Evolutionary conservation across 2,329 filamentous ascomycete genomes (phyloP).

Genomic region (Xylaria polymorpha): DNA sequence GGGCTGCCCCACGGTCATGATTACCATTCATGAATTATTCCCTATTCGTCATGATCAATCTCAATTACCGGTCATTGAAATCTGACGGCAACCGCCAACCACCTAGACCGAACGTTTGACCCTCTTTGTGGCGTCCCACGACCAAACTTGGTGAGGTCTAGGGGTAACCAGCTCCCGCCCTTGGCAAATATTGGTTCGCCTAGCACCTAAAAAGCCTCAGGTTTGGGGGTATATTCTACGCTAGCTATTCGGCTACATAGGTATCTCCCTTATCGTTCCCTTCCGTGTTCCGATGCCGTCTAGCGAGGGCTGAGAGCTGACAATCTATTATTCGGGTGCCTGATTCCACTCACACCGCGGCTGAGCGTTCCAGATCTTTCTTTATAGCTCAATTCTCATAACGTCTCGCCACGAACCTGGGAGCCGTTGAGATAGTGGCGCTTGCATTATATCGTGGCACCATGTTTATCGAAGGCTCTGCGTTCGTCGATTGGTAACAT

Average conservation of each 20-base stretch:
- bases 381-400: constrained; percentile 1
- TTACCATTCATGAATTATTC: constrained; percentile 9
- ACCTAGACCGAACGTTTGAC: constrained; percentile 17
- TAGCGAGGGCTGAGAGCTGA: constrained; percentile 23
- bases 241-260: not conserved
- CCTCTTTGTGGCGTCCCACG: constrained; percentile 24
- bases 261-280: constrained; percentile 9
- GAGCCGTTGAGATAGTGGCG: constrained; percentile 31
- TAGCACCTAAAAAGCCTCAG: constrained; percentile 30
- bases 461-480: not conserved
- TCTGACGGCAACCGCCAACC: constrained; percentile 9
- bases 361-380: constrained; percentile 34
- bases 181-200: constrained; percentile 27
- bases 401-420: constrained; percentile 22
- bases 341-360: constrained; percentile 16
- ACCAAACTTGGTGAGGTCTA: constrained; percentile 9
- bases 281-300: not conserved
- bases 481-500: not conserved
- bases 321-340: constrained; percentile 12
- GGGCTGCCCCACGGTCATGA: constrained; percentile 20
- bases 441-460: constrained; percentile 21
- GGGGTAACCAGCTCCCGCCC: constrained; percentile 20
- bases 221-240: constrained; percentile 7
- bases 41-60: constrained; percentile 20
- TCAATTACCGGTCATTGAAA: constrained; percentile 28